Base-by-base conservation (phyloP, 768 basidiomycete genomes). In the Termitomyces sp. region DNA sequence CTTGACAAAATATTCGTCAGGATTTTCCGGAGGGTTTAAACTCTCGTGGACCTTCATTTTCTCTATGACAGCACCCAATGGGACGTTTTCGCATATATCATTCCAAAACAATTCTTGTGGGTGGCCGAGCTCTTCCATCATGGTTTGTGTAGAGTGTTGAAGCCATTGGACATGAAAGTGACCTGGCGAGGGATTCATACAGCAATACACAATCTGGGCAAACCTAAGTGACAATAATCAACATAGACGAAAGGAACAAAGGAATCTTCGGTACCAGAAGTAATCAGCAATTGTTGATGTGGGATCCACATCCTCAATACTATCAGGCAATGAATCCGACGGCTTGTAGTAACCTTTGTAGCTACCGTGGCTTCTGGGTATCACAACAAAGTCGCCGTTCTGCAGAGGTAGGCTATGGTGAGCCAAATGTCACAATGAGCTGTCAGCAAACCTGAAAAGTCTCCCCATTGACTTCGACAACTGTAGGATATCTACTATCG, bases 111-210 rank as follows among this genome's bases (percentile, higher is more conserved):
- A 67, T 62, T 93, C 89, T 56, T 84, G 84, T 0, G 81, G 73
- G 57, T 87, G 72, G 0, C 79, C 81, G 15, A 91, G 69, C 59
- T 90, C 85, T 31, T 78, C 73, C 30, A 91, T 67, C n/a, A 82
- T 67, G 0, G 84, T 87, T 56, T 81, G 78, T 0, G 82, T 81
- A 0, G 84, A 81, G 64, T 93, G 91, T 55, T 88, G 81, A 31
- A 88, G 81, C 89, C 89, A 93, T 36, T 84, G 88, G 11, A 89
- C 70, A 68, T 93, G 91, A 0, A 81, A 80, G 13, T 2, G 58
- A 70, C 55, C 77, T 70, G 5, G 72, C 59, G 16, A 75, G 70
- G 36, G 54, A 44, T 55, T 30, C 58, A 74, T 71, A 16, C 78
- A 69, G 57, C 91, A 78, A 53, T 76, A 81, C 0, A 85, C 67